A percentile compares a stretch with the other conserved stretches of the same genome.
Evolutionary conservation across 108 stramenopile genomes (phyloP).

Genomic region (Discostella stelligeroides): DNA sequence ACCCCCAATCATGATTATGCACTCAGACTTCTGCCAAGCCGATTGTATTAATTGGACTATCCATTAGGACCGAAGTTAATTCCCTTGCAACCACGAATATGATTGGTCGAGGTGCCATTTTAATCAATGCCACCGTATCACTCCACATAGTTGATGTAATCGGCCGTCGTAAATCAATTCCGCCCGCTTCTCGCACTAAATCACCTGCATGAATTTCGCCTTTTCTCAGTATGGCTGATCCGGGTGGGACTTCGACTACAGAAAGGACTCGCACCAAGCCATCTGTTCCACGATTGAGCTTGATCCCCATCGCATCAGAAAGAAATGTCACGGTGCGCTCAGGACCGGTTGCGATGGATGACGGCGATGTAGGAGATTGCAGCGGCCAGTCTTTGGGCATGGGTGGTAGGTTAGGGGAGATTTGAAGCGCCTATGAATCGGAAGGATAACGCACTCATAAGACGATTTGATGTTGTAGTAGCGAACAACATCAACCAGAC

Average conservation of each 20-base stretch:
- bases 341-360: slow-evolving; percentile 54
- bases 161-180: slow-evolving; percentile 83
- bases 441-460: not conserved
- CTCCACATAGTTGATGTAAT: slow-evolving; percentile 91
- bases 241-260: slow-evolving; percentile 63
- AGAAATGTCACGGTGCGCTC: slow-evolving; percentile 76
- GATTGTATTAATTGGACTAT: slow-evolving; percentile 24
- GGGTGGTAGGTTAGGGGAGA: slow-evolving; percentile 68
- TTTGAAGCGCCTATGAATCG: slow-evolving; percentile 55
- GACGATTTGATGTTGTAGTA: not conserved
- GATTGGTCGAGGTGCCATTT: slow-evolving; percentile 85
- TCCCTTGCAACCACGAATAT: slow-evolving; percentile 72
- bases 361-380: slow-evolving; percentile 62
- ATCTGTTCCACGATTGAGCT: slow-evolving; percentile 85
- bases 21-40: slow-evolving; percentile 8
- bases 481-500: not conserved
- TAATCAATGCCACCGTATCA: slow-evolving; percentile 87
- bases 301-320: slow-evolving; percentile 82
- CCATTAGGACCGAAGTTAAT: slow-evolving; percentile 32
- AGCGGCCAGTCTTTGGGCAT: slow-evolving; percentile 84
- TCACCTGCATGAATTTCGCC: slow-evolving; percentile 77
- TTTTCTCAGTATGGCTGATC: slow-evolving; percentile 70
- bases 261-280: slow-evolving; percentile 83
- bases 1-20: too few species aligned
- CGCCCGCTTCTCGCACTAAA: slow-evolving; percentile 82